Evolutionary conservation across 495 filamentous ascomycete species (phyloP).

Genomic region (Elaphomyces granulatus): DNA sequence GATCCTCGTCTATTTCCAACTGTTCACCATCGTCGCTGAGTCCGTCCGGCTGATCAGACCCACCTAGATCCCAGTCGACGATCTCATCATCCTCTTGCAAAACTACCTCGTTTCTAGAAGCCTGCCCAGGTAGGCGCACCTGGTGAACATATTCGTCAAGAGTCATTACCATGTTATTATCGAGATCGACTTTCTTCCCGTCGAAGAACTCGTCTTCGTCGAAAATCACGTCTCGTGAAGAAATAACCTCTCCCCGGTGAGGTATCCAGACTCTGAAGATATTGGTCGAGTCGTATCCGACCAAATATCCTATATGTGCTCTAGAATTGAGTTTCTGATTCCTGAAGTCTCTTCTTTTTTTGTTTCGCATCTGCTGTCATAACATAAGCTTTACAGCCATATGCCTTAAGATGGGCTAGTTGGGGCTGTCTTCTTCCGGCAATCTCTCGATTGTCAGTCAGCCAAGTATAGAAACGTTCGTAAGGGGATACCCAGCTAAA

Average conservation of each 20-base stretch:
- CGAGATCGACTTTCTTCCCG: constrained; percentile 16
- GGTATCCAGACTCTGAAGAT: constrained; percentile 17
- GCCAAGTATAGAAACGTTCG: constrained; percentile 1
- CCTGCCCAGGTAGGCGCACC: not conserved
- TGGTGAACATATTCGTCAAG: not conserved
- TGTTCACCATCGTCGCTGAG: not conserved
- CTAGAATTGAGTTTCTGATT: constrained; percentile 9
- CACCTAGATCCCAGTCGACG: not conserved
- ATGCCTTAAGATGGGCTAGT: constrained; percentile 3
- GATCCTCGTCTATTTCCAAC: not conserved
- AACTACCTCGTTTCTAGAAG: not conserved
- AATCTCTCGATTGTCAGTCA: not conserved
- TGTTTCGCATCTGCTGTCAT: constrained; percentile 6
- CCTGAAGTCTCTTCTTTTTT: constrained; percentile 7
- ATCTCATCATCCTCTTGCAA: not conserved
- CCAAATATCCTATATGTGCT: constrained; percentile 17
- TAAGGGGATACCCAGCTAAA: constrained; percentile 1
- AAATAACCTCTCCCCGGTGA: not conserved
- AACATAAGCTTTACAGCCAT: constrained; percentile 6
- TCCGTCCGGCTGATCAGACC: not conserved
- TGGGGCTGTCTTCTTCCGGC: constrained; percentile 4
- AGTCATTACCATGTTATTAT: constrained; percentile 8
- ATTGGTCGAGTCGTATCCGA: constrained; percentile 18
- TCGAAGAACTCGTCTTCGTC: constrained; percentile 4
- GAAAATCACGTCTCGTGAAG: constrained; percentile 3